Percentiles rank a stretch among this genome's conserved stretches.
Conservation (phyloP, 352 stramenopile genomes). For the Halophytophthora polymorphica region DNA sequence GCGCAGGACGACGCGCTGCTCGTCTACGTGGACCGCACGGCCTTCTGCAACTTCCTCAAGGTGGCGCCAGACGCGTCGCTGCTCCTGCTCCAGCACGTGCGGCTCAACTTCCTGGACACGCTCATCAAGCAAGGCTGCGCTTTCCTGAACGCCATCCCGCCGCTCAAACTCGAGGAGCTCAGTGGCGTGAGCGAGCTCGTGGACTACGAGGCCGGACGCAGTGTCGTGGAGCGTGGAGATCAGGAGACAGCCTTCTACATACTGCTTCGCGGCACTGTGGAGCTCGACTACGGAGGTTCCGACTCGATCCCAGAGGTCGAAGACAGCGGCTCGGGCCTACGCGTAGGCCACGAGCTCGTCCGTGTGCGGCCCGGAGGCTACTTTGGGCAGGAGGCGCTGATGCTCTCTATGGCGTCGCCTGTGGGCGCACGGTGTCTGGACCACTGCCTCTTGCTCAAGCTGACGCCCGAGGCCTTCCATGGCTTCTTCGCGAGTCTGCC, state of each 20-base stretch:
- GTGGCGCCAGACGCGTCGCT: constrained; percentile 50
- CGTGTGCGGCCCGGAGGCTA: constrained; percentile 49
- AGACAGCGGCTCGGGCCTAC: not conserved
- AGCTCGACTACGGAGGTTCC: constrained; percentile 26
- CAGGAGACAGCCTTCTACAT: constrained; percentile 42
- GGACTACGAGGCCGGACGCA: constrained; percentile 25
- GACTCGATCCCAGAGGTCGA: constrained; percentile 10
- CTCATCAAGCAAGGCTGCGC: constrained; percentile 55
- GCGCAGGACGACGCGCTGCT: constrained; percentile 60
- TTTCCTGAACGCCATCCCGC: constrained; percentile 54
- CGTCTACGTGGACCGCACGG: constrained; percentile 62
- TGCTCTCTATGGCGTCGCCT: constrained; percentile 35
- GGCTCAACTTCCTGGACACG: constrained; percentile 56
- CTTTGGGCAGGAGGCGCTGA: constrained; percentile 66
- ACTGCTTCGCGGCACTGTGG: constrained; percentile 37
- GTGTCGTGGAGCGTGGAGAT: constrained; percentile 29
- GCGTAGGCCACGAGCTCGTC: constrained; percentile 22
- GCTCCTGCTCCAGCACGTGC: constrained; percentile 59
- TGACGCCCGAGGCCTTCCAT: constrained; percentile 38
- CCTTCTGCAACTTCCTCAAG: constrained; percentile 74
- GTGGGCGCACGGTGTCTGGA: constrained; percentile 35
- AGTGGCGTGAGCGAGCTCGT: constrained; percentile 51
- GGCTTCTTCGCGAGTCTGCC: constrained; percentile 55
- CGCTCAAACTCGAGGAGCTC: constrained; percentile 53
- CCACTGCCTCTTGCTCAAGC: constrained; percentile 44